These are phyloP conservation scores for Leccinum insolens DNA, from an alignment of 1,284 basidiomycete genomes.

Conservation along the genomic window DNA sequence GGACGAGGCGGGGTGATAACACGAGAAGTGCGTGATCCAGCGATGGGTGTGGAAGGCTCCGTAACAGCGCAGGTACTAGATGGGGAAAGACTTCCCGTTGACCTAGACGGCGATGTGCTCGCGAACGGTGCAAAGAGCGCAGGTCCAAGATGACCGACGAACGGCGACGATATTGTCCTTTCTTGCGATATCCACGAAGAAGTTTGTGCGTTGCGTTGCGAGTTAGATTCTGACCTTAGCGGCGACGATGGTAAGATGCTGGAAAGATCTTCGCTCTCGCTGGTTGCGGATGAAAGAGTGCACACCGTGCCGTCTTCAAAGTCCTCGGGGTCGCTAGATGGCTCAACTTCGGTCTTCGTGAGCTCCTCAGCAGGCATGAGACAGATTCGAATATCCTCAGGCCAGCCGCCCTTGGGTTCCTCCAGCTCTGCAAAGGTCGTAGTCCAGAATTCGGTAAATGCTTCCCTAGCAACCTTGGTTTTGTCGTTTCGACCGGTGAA, in stretches of 20 bases:
- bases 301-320: constrained; percentile 19
- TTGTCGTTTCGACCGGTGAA: constrained; percentile 53
- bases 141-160: constrained; percentile 32
- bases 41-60: constrained; percentile 30
- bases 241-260: constrained; percentile 18
- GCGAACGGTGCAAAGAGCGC: constrained; percentile 26
- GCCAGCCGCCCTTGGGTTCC: constrained; percentile 53
- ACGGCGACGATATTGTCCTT: constrained; percentile 18
- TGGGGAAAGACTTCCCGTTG: constrained; percentile 10
- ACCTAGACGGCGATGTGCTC: constrained; percentile 1
- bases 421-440: constrained; percentile 42
- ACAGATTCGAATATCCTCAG: constrained; percentile 46
- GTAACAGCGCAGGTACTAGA: not conserved
- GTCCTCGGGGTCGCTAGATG: constrained; percentile 29
- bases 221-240: constrained; percentile 2
- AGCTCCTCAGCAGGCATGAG: constrained; percentile 25
- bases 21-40: constrained; percentile 20
- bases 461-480: constrained; percentile 40
- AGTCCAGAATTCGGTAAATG: constrained; percentile 64
- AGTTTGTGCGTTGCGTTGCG: constrained; percentile 11
- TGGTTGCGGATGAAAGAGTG: constrained; percentile 5
- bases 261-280: constrained; percentile 7
- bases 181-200: constrained; percentile 2
- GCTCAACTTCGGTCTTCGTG: constrained; percentile 15
- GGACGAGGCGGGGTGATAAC: constrained; percentile 33